Conservation (phyloP, 345 rosid genomes). For the Gossypium raimondii region DNA sequence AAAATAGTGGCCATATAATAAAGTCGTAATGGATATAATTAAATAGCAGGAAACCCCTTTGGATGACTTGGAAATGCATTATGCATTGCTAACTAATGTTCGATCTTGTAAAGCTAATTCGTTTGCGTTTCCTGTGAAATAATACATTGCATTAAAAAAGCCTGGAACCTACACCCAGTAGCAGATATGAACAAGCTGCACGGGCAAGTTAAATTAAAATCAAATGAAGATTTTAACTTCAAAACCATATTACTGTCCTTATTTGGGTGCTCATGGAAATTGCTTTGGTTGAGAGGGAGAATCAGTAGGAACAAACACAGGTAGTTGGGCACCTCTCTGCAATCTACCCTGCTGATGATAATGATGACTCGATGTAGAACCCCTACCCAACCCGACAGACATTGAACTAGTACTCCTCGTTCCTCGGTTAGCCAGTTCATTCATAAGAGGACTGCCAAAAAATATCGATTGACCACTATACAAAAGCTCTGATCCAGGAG, state of each 20-base stretch:
- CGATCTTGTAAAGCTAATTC: neutral
- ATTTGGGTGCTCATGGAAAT: constrained; percentile 28
- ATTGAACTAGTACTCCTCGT: constrained; percentile 29
- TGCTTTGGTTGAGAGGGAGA: constrained; percentile 54
- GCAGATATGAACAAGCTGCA: constrained; percentile 19
- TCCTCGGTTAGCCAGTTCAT: constrained; percentile 40
- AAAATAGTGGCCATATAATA: neutral
- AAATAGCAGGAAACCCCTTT: neutral
- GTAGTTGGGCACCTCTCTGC: constrained; percentile 76
- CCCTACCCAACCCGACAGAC: constrained; percentile 36
- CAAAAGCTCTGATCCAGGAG: constrained; percentile 48
- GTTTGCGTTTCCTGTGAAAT: neutral
- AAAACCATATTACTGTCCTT: constrained; percentile 13
- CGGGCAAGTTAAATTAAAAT: neutral
- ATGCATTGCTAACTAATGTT: neutral
- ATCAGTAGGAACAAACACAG: constrained; percentile 80
- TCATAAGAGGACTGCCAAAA: constrained; percentile 59
- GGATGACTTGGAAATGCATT: neutral
- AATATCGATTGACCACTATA: constrained; percentile 59
- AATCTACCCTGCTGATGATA: constrained; percentile 60
- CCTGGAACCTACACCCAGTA: neutral
- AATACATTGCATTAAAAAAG: neutral
- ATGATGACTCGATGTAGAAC: constrained; percentile 37
- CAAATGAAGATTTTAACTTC: constrained; percentile 11
- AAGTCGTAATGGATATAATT: neutral